A percentile compares a stretch with the other conserved stretches of the same genome.
Evolutionary conservation across 2,329 filamentous ascomycete species (phyloP).

Genomic region (Cladosporium sp.): DNA sequence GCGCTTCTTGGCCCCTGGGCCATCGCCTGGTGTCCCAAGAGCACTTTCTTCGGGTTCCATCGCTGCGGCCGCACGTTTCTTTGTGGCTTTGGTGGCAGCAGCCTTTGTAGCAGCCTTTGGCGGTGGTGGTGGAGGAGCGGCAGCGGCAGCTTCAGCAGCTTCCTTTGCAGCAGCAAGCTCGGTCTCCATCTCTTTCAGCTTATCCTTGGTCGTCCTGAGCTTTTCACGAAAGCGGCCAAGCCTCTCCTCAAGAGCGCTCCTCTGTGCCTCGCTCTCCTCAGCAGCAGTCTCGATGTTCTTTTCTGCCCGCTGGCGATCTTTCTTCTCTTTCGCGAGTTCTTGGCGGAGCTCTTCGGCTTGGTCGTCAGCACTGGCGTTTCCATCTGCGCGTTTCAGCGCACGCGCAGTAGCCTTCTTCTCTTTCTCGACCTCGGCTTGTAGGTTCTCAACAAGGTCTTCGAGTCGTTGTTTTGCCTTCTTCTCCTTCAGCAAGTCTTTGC

Average conservation of each 20-base stretch:
- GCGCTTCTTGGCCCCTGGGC: constrained; percentile 41
- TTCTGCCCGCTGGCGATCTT: constrained; percentile 49
- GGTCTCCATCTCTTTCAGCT: constrained; percentile 62
- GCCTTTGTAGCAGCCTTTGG: constrained; percentile 29
- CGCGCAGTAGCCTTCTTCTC: constrained; percentile 32
- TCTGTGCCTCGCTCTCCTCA: constrained; percentile 58
- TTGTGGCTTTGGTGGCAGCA: constrained; percentile 33
- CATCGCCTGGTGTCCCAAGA: constrained; percentile 46
- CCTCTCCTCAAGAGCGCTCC: constrained; percentile 63
- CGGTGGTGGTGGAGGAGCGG: constrained; percentile 15
- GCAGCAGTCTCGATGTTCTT: constrained; percentile 52
- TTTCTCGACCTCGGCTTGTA: constrained; percentile 30
- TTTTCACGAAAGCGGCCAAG: constrained; percentile 66
- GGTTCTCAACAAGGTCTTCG: constrained; percentile 33
- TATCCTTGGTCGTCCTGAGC: constrained; percentile 63
- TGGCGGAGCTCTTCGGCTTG: constrained; percentile 46
- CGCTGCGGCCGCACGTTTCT: constrained; percentile 41
- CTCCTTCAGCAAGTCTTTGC: constrained; percentile 30
- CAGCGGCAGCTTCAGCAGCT: constrained; percentile 29
- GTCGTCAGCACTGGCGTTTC: constrained; percentile 36
- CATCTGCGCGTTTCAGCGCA: constrained; percentile 37
- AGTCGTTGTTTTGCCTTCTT: constrained; percentile 28
- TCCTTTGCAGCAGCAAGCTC: constrained; percentile 43
- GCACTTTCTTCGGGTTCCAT: constrained; percentile 44
- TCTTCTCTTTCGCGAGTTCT: constrained; percentile 48